Evolutionary conservation across 2,329 filamentous ascomycete species (phyloP).

Genomic region (Nemania diffusa): DNA sequence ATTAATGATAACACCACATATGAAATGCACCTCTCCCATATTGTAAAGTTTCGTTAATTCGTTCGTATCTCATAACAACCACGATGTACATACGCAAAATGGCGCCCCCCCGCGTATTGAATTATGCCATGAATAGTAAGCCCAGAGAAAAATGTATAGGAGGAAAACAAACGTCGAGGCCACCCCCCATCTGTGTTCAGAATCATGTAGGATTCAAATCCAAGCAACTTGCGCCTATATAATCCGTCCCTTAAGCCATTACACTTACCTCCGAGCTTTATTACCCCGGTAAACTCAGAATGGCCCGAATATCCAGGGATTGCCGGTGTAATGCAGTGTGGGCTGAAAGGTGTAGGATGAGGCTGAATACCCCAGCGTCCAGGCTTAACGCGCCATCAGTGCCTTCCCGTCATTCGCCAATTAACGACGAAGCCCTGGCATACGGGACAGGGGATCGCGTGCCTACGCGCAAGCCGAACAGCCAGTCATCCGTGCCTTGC

Average conservation of each 20-base stretch:
- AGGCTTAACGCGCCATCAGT: constrained; percentile 13
- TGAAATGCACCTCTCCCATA: background rate
- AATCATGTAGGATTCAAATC: constrained; percentile 32
- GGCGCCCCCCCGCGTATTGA: constrained; percentile 15
- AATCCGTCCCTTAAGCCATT: constrained; percentile 14
- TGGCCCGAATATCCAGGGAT: constrained; percentile 14
- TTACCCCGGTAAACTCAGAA: constrained; percentile 8
- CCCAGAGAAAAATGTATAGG: constrained; percentile 1
- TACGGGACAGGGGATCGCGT: constrained; percentile 25
- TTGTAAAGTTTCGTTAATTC: constrained; percentile 23
- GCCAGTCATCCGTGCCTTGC: constrained; percentile 14
- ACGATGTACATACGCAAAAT: constrained; percentile 22
- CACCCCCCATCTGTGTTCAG: constrained; percentile 12
- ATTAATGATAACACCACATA: background rate
- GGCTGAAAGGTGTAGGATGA: constrained; percentile 20
- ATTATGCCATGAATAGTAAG: constrained; percentile 24
- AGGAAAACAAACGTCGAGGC: constrained; percentile 1
- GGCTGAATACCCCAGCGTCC: constrained; percentile 22
- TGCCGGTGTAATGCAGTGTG: constrained; percentile 10
- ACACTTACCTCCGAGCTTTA: constrained; percentile 13
- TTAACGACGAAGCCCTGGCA: constrained; percentile 29
- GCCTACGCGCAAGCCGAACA: constrained; percentile 1
- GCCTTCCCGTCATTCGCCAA: constrained; percentile 26
- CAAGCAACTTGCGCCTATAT: constrained; percentile 30
- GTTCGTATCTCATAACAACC: constrained; percentile 32